phyloP scores from a whole-genome alignment of 805 yeast genomes.

The Yarrowia sp. region DNA sequence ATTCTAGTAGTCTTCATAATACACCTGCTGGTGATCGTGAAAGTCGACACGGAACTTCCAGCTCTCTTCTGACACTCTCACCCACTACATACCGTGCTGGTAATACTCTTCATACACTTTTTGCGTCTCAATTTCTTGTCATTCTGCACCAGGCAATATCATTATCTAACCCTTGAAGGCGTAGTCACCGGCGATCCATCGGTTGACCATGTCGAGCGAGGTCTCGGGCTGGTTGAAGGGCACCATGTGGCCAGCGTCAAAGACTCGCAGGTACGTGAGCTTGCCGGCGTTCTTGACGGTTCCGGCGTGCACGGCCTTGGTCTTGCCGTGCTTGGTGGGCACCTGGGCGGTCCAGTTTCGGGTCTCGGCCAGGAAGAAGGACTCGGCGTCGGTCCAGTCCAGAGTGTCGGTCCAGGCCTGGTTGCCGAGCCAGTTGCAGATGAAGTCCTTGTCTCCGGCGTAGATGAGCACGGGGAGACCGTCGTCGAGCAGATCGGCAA shows the following conservation, averaged over 20 bases:
- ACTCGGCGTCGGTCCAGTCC: slow-evolving; percentile 67
- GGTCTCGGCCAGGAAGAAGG: slow-evolving; percentile 55
- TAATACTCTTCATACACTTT: too few species aligned
- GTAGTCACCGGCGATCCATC: slow-evolving; percentile 67
- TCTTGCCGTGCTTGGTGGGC: slow-evolving; percentile 23
- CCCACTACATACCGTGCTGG: too few species aligned
- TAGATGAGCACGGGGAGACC: slow-evolving; percentile 84
- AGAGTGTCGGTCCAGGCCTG: slow-evolving; percentile 81
- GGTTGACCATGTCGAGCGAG: slow-evolving; percentile 80
- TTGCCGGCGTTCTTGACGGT: slow-evolving; percentile 74
- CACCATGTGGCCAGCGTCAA: slow-evolving; percentile 95
- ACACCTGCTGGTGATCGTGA: too few species aligned
- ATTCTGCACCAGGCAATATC: too few species aligned
- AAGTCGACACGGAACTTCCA: too few species aligned
- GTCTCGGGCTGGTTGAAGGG: slow-evolving; percentile 88
- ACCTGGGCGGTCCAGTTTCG: slow-evolving; percentile 53
- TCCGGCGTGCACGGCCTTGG: slow-evolving; percentile 58
- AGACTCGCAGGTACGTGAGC: slow-evolving; percentile 83
- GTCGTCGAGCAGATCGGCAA: slow-evolving; percentile 71
- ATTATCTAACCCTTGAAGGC: not conserved
- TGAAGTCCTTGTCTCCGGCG: slow-evolving; percentile 95
- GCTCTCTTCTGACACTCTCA: too few species aligned
- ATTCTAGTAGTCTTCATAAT: too few species aligned
- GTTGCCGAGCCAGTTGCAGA: slow-evolving; percentile 97
- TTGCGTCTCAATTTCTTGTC: too few species aligned